Base-by-base conservation (phyloP, 164 flowering plant species). In the Aristolochia contorta region DNA sequence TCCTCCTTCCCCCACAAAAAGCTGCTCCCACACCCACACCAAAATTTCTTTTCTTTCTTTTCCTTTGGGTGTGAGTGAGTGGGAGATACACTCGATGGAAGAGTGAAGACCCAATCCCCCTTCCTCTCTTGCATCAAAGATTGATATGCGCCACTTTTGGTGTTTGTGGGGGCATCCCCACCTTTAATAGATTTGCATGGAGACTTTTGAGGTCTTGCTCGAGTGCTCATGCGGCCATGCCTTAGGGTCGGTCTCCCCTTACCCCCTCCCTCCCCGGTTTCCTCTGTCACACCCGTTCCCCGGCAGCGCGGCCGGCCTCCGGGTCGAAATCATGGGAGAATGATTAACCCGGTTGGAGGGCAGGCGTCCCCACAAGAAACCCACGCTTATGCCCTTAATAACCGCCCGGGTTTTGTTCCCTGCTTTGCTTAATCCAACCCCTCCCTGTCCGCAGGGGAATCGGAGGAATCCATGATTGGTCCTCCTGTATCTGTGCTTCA, bases 291-390 rank as follows among this genome's bases (percentile, higher is more conserved):
- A n/a, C n/a, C n/a, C 30, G 30, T 27, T 27, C 30, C 30, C 30
- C 30, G 30, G 30, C 30, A 27, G 30, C 30, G 5, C 2, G 30
- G 30, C 30, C 30, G 30, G 30, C 30, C 30, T 4, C 43, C 43
- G 12, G 46, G 18, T 43, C 37, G 32, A 45, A 58, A 58, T 58
- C 50, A 58, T 58, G 61, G 61, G 22, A 2, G 49, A 58, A 58
- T 58, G 51, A 58, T 58, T 58, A 57, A 57, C 12, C 9, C n/a
- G 21, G 59, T 27, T 24, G 60, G 47, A 41, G 23, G 49, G 23
- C 9, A 20, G 30, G 25, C 30, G 61, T 16, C 58, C 61, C 50
- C 50, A 37, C 25, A n/a, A 16, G 6, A 58, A 16, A 20, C 30
- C 61, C 61, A 45, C 37, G 16, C 10, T 58, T 45, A 58, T 2